Conservation (phyloP, 306 rosid species). For the Gastrolobium bilobum region DNA sequence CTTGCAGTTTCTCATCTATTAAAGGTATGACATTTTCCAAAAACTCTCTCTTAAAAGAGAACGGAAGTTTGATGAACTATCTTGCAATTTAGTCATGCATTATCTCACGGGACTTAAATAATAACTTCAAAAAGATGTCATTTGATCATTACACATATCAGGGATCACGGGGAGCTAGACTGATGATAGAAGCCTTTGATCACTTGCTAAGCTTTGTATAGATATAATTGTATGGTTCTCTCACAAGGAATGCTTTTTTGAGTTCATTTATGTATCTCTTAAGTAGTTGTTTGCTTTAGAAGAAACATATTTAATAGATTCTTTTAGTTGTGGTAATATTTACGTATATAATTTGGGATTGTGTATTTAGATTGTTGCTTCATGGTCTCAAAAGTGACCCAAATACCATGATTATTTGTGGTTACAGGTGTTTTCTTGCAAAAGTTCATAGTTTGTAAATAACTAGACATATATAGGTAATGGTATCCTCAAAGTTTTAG, state of each 20-base stretch:
- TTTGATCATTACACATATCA: constrained; percentile 3
- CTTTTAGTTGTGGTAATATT: not conserved
- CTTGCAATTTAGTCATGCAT: constrained; percentile 35
- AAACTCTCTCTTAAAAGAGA: constrained; percentile 21
- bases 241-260: constrained; percentile 11
- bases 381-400: not conserved
- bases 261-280: not conserved
- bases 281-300: not conserved
- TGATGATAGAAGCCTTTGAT: not conserved
- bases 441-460: not conserved
- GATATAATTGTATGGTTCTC: constrained; percentile 15
- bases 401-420: not conserved
- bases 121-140: not conserved
- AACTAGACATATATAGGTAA: not conserved
- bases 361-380: not conserved
- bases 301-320: not conserved
- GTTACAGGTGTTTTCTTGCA: not conserved
- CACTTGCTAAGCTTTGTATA: not conserved
- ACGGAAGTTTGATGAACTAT: constrained; percentile 2
- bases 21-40: constrained; percentile 24
- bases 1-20: constrained; percentile 7
- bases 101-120: not conserved
- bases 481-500: not conserved
- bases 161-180: constrained; percentile 18
- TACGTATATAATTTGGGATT: not conserved